phyloP scores from a whole-genome alignment of 1,284 basidiomycete genomes.

The Trametes sp. region DNA sequence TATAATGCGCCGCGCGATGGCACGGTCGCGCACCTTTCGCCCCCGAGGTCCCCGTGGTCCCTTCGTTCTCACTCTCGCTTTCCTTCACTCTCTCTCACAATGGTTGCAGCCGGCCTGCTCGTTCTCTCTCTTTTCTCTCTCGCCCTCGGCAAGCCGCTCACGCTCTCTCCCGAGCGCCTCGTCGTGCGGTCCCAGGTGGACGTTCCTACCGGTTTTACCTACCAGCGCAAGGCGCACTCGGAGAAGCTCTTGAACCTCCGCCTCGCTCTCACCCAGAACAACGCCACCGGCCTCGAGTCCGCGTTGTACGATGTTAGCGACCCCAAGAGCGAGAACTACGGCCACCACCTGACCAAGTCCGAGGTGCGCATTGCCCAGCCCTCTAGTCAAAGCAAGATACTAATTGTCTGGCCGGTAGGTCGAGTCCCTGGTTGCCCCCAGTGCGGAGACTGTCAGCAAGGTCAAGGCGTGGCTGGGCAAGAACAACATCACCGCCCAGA shows the following conservation, averaged over 20 bases:
- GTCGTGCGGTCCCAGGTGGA: constrained; percentile 29
- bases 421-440: constrained; percentile 47
- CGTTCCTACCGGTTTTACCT: constrained; percentile 34
- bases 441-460: constrained; percentile 42
- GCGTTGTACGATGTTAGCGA: constrained; percentile 37
- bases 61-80: constrained; percentile 27
- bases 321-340: constrained; percentile 33
- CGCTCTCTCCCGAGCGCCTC: constrained; percentile 51
- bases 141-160: constrained; percentile 30
- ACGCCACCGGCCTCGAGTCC: constrained; percentile 33
- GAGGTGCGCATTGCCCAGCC: constrained; percentile 14
- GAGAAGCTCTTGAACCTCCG: constrained; percentile 35
- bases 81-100: constrained; percentile 31
- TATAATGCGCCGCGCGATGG: constrained; percentile 11
- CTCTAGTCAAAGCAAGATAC: constrained; percentile 6
- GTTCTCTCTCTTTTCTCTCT: constrained; percentile 34
- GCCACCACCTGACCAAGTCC: constrained; percentile 30
- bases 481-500: constrained; percentile 44
- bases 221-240: constrained; percentile 25
- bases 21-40: constrained; percentile 21
- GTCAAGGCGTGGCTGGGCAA: constrained; percentile 48
- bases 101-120: constrained; percentile 37
- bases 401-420: constrained; percentile 42
- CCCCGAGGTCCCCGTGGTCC: constrained; percentile 58
- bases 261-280: constrained; percentile 38